phyloP scores from a whole-genome alignment of 2,329 filamentous ascomycete species.

The Sporothrix phasma region DNA sequence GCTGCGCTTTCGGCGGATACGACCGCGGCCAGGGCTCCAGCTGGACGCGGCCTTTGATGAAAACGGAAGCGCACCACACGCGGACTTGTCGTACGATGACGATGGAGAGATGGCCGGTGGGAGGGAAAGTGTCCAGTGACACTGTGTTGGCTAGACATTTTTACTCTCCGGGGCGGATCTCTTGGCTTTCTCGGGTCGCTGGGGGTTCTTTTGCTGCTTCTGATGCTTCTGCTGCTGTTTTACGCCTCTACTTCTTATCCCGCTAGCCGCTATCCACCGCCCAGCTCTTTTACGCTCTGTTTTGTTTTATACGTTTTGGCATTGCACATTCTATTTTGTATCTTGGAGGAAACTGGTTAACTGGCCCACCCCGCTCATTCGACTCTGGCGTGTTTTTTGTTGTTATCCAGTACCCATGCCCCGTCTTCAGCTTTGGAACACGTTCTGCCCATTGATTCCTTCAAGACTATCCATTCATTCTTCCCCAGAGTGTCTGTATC shows the following conservation, averaged over 20 bases:
- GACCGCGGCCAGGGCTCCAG: not conserved
- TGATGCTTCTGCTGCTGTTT: not conserved
- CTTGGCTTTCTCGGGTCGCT: not conserved
- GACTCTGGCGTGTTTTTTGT: not conserved
- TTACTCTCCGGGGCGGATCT: not conserved
- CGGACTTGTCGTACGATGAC: conserved; percentile 14
- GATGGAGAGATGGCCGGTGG: not conserved
- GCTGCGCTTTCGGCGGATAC: not conserved
- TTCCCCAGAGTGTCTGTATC: not conserved
- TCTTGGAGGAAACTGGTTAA: conserved; percentile 3
- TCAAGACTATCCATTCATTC: conserved; percentile 8
- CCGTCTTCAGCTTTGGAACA: not conserved
- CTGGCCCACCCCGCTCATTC: conserved; percentile 1
- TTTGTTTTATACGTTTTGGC: not conserved
- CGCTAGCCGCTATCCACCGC: too few species aligned
- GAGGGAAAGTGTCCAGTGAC: not conserved
- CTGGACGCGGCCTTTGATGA: not conserved
- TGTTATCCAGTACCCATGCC: not conserved
- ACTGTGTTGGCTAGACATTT: not conserved
- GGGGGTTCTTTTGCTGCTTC: not conserved
- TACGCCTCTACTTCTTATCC: not conserved
- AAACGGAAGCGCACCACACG: not conserved
- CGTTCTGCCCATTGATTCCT: not conserved
- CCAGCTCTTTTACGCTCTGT: not conserved
- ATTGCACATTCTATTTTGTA: conserved; percentile 1